phyloP scores from a whole-genome alignment of 148 eudicot genomes.

The Spergularia bocconei region DNA sequence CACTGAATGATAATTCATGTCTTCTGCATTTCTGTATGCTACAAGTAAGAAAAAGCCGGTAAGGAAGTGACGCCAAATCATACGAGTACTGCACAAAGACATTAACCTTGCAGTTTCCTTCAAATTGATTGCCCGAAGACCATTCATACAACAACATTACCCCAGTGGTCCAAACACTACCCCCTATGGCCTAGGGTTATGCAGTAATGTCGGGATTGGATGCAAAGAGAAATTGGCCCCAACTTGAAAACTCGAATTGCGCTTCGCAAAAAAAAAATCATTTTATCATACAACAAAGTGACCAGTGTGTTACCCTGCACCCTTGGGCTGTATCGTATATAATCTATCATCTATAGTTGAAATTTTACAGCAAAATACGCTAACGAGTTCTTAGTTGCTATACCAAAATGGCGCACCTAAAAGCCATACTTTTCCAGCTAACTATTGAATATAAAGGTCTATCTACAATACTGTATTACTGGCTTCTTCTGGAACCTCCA shows the following conservation, averaged over 20 bases:
- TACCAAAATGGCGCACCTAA: not conserved
- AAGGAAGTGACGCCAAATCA: not conserved
- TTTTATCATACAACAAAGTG: not conserved
- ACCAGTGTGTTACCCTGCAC: not conserved
- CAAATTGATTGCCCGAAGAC: not conserved
- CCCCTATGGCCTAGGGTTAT: not conserved
- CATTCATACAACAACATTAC: not conserved
- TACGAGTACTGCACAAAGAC: not conserved
- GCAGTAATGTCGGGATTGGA: not conserved
- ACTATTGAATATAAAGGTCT: not conserved
- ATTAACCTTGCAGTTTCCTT: not conserved
- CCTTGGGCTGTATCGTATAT: not conserved
- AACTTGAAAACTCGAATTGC: not conserved
- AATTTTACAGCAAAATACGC: not conserved
- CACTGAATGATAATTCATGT: conserved; percentile 90
- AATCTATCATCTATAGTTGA: not conserved
- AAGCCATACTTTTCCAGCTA: not conserved
- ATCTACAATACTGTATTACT: too few species aligned
- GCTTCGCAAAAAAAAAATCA: not conserved
- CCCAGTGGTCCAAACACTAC: not conserved
- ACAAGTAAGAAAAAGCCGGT: conserved; percentile 29
- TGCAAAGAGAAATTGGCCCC: not conserved
- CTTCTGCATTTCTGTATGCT: conserved; percentile 97
- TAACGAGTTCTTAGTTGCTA: not conserved
- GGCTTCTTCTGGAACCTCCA: not conserved